Base-by-base conservation (phyloP, 306 rosid genomes). In the Macrotyloma uniflorum region DNA sequence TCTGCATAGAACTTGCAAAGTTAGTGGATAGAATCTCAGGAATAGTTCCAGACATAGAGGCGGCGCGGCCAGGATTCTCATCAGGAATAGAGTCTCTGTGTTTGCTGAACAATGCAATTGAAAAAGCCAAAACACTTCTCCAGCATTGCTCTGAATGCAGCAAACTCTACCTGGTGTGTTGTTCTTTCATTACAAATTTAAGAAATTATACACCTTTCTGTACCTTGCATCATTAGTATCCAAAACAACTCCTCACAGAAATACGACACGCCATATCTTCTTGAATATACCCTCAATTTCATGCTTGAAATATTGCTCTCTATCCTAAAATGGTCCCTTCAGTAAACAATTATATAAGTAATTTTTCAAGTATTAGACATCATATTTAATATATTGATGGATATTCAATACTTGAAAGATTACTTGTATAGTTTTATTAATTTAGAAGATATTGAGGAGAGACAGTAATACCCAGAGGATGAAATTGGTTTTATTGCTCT, bases 81-180 rank as follows among this genome's bases (percentile, higher is more conserved):
- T 84, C 89, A 24, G 99, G 99, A 79, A 86, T 93, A 71, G 83
- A 86, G 84, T 80, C 93, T 33, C 79, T 96, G 5, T 88, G 94
- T 84, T 58, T 73, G 81, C 85, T 96, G 62, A 90, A 66, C 80
- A 28, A 6, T 3, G 84, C 93, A 46, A 84, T 91, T 45, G 88
- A 84, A 4, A 91, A 86, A 83, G 88, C 96, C 78, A 88, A 85
- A 64, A 71, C 75, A 19, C 80, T 89, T 55, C 89, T 95, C 66
- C 96, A 88, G 67, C 58, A 87, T 82, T 95, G 99, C 82, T 70
- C 91, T 11, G 96, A 95, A 28, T 86, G 91, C 33, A 95, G 98
- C 86, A 93, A 91, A 87, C 93, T 95, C 84, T 95, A 95, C 85
- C 89, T 95, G 97, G 99, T 93, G 43, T 16, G 94, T 83, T 55